Conservation (phyloP, 2,329 filamentous ascomycete genomes). For the Sclerotinia subarctica region DNA sequence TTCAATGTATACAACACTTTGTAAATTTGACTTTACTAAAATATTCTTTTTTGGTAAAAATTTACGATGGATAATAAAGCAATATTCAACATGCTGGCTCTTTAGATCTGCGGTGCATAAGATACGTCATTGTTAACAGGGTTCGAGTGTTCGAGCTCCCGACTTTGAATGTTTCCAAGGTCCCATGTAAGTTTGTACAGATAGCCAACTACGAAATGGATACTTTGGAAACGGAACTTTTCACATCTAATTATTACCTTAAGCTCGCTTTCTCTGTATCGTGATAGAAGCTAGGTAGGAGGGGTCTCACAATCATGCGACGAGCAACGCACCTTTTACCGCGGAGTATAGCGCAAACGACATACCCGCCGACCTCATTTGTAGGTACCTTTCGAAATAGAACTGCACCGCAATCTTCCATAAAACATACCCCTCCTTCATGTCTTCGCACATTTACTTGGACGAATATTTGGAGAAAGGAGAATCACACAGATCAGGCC, state of each 20-base stretch:
- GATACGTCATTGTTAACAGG: constrained; percentile 8
- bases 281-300: neutral
- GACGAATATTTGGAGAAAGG: neutral
- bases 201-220: neutral
- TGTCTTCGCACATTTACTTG: constrained; percentile 7
- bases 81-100: too few species aligned
- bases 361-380: neutral
- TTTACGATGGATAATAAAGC: too few species aligned
- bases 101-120: neutral
- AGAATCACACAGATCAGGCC: constrained; percentile 22
- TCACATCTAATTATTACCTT: neutral
- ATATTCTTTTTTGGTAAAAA: too few species aligned
- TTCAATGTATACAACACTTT: neutral
- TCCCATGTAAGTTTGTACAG: neutral
- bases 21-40: too few species aligned
- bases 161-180: constrained; percentile 1
- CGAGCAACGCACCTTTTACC: constrained; percentile 17
- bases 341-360: constrained; percentile 7
- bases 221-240: neutral
- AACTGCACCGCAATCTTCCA: constrained; percentile 2
- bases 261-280: neutral
- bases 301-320: constrained; percentile 3
- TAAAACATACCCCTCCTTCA: neutral
- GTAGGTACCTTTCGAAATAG: constrained; percentile 2
- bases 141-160: neutral